phyloP scores from a whole-genome alignment of 75 land plant genomes.

The Pinus albicaulis region DNA sequence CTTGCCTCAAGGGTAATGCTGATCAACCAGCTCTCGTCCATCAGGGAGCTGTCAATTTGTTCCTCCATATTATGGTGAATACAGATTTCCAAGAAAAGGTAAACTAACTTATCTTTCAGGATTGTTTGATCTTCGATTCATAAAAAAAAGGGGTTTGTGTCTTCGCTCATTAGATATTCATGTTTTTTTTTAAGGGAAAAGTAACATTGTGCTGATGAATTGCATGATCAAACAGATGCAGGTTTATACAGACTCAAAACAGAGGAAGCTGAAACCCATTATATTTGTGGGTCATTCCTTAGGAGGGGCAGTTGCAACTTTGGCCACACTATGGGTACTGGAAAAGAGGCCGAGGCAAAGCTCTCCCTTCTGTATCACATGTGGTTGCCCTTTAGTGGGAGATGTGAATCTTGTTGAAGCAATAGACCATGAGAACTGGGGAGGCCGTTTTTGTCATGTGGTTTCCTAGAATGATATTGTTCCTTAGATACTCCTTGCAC shows the following conservation, averaged over 20 bases:
- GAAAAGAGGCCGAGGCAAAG: neutral
- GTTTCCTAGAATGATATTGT: conserved; percentile 48
- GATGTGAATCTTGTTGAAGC: conserved; percentile 39
- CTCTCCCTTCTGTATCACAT: conserved; percentile 47
- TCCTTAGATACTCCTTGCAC: conserved; percentile 56
- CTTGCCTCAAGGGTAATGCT: neutral
- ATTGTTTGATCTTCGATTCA: neutral
- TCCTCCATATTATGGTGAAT: neutral
- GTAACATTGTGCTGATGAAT: neutral
- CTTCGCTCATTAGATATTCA: no score
- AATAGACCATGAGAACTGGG: conserved; percentile 51
- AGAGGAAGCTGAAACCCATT: neutral
- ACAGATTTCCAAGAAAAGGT: neutral
- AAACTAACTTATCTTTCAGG: neutral
- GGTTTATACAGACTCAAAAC: neutral
- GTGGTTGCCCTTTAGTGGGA: conserved; percentile 67
- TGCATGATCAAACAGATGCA: neutral
- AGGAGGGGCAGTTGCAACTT: conserved; percentile 4
- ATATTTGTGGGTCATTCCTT: conserved; percentile 1
- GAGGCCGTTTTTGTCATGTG: conserved; percentile 36
- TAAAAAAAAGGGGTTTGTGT: neutral
- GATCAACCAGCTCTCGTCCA: neutral
- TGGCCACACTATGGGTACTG: conserved; percentile 2
- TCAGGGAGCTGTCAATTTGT: neutral
- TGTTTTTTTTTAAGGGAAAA: no score